Conservation (phyloP, 2,329 filamentous ascomycete genomes). For the Aspergillus novoparasiticus region DNA sequence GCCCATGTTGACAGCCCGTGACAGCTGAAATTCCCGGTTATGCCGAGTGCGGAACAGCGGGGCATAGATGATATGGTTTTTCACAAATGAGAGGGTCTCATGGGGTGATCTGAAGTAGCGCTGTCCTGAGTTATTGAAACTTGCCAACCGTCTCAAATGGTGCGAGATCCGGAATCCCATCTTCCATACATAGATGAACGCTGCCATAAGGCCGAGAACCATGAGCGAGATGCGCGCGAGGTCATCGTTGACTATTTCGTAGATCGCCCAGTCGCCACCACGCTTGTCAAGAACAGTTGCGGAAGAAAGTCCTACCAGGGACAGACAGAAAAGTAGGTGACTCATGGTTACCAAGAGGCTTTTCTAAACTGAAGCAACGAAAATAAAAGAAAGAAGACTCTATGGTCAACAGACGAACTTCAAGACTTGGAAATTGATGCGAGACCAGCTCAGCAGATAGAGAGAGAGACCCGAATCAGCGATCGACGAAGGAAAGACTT, state of each 20-base stretch:
- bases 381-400: neutral
- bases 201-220: slow-evolving; percentile 66
- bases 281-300: slow-evolving; percentile 33
- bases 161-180: slow-evolving; percentile 61
- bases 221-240: slow-evolving; percentile 65
- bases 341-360: slow-evolving; percentile 22
- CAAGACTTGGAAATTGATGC: slow-evolving; percentile 15
- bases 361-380: neutral
- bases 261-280: slow-evolving; percentile 20
- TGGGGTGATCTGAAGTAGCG: slow-evolving; percentile 70
- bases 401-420: neutral
- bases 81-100: slow-evolving; percentile 64
- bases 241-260: slow-evolving; percentile 52
- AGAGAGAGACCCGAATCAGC: slow-evolving; percentile 7
- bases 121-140: slow-evolving; percentile 77
- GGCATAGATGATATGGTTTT: slow-evolving; percentile 63
- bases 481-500: neutral
- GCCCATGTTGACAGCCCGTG: slow-evolving; percentile 48
- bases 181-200: slow-evolving; percentile 68
- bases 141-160: slow-evolving; percentile 73
- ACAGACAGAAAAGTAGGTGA: slow-evolving; percentile 24
- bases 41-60: slow-evolving; percentile 48
- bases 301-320: slow-evolving; percentile 32
- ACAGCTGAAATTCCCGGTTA: slow-evolving; percentile 49
- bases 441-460: slow-evolving; percentile 35